These are phyloP conservation scores for Wickerhamomyces pijperi DNA, from an alignment of 805 yeast genomes.

Conservation along the genomic window DNA sequence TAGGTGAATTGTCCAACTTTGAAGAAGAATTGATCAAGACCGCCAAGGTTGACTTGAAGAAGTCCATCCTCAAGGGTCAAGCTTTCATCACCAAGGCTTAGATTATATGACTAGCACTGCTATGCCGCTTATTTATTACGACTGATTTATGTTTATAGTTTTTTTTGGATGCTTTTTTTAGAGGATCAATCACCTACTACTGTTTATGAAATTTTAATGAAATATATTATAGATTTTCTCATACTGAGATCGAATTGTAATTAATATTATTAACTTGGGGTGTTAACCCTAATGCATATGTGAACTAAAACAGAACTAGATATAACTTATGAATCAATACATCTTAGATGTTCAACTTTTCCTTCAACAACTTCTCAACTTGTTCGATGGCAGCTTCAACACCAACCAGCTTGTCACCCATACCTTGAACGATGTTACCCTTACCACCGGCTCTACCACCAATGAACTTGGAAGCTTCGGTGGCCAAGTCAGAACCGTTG, in stretches of 20 bases:
- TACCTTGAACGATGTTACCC: slow-evolving; percentile 93
- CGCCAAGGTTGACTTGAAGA: slow-evolving; percentile 29
- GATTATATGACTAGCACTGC: slow-evolving; percentile 13
- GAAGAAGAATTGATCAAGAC: slow-evolving; percentile 91
- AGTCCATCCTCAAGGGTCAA: slow-evolving; percentile 87
- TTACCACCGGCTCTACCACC: slow-evolving; percentile 99
- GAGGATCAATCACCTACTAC: neutral
- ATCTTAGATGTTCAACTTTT: slow-evolving; percentile 34
- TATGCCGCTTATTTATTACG: neutral
- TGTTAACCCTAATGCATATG: too few species aligned
- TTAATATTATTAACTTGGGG: too few species aligned
- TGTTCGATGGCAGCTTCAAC: slow-evolving; percentile 65
- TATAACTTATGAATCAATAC: too few species aligned
- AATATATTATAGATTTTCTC: neutral
- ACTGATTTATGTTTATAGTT: neutral
- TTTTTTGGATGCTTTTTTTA: too few species aligned
- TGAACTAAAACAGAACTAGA: too few species aligned
- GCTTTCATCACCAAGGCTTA: slow-evolving; percentile 71
- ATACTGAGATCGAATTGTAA: too few species aligned
- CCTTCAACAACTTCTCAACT: slow-evolving; percentile 47
- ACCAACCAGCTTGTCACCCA: slow-evolving; percentile 74
- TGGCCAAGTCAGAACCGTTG: slow-evolving; percentile 66
- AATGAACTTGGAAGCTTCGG: slow-evolving; percentile 54
- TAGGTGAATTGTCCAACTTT: slow-evolving; percentile 61
- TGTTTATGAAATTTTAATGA: neutral